Conservation (phyloP, 441 rosid species). For the Populus tomentosa region DNA sequence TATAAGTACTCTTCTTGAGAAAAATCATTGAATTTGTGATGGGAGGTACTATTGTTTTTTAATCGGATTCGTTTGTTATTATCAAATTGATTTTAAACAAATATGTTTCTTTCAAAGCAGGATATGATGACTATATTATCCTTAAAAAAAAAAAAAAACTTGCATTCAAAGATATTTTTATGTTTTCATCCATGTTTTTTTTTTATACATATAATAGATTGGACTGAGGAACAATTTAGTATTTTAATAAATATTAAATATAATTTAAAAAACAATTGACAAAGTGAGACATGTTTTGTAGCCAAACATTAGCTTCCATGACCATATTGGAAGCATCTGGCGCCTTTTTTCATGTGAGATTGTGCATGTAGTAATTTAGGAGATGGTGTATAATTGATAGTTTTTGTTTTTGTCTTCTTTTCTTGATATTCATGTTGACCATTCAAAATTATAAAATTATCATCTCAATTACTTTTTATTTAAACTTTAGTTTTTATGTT, state of each 20-base stretch:
- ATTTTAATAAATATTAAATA: too few species aligned
- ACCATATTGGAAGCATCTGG: background rate
- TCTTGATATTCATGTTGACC: fast-evolving
- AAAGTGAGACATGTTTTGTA: too few species aligned
- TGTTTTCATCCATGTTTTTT: background rate
- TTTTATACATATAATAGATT: too few species aligned
- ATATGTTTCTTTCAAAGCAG: background rate
- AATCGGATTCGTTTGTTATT: fast-evolving
- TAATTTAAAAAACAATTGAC: fast-evolving
- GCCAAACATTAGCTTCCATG: too few species aligned
- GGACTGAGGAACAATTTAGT: fast-evolving
- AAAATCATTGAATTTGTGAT: background rate
- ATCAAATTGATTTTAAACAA: fast-evolving
- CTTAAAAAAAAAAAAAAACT: too few species aligned
- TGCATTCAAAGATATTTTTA: background rate
- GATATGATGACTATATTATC: too few species aligned
- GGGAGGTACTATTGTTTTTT: background rate
- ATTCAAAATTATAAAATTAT: too few species aligned
- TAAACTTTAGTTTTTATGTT: too few species aligned
- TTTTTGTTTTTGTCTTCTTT: fast-evolving
- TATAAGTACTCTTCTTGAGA: too few species aligned
- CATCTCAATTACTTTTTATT: too few species aligned
- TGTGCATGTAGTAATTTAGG: fast-evolving
- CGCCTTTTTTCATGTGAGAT: fast-evolving
- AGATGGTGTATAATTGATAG: fast-evolving